phyloP scores from a whole-genome alignment of 495 filamentous ascomycete genomes.

The Xylaria venustula region DNA sequence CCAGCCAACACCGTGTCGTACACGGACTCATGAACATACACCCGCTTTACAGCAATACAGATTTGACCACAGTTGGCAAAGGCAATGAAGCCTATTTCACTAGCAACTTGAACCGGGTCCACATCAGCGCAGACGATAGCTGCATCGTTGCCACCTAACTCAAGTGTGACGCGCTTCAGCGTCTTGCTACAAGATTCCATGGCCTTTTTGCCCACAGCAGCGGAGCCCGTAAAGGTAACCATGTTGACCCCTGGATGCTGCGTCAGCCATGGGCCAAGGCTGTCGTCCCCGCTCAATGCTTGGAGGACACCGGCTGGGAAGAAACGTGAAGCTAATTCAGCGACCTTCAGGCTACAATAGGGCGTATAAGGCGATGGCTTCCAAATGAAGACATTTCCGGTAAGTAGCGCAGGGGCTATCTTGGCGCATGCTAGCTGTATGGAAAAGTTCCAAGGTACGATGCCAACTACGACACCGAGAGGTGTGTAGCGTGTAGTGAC shows the following conservation, averaged over 20 bases:
- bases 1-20: slow-evolving; percentile 51
- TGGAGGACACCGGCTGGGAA: slow-evolving; percentile 62
- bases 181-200: slow-evolving; percentile 51
- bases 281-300: slow-evolving; percentile 57
- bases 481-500: slow-evolving; percentile 41
- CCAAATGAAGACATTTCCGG: slow-evolving; percentile 52
- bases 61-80: slow-evolving; percentile 55
- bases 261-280: slow-evolving; percentile 53
- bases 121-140: slow-evolving; percentile 59
- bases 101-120: slow-evolving; percentile 54
- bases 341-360: slow-evolving; percentile 58
- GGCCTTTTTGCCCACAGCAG: slow-evolving; percentile 52
- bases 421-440: slow-evolving; percentile 44
- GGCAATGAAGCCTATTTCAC: slow-evolving; percentile 48
- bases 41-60: slow-evolving; percentile 59
- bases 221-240: slow-evolving; percentile 62
- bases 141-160: slow-evolving; percentile 61
- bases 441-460: slow-evolving; percentile 58
- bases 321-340: slow-evolving; percentile 51
- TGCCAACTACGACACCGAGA: slow-evolving; percentile 43
- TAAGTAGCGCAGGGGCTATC: slow-evolving; percentile 45
- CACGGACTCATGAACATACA: slow-evolving; percentile 59
- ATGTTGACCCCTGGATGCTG: slow-evolving; percentile 54
- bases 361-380: slow-evolving; percentile 59
- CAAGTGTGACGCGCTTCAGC: slow-evolving; percentile 57